Base-by-base conservation (phyloP, 2,329 filamentous ascomycete species). In the Dendrostoma leiphaemia region DNA sequence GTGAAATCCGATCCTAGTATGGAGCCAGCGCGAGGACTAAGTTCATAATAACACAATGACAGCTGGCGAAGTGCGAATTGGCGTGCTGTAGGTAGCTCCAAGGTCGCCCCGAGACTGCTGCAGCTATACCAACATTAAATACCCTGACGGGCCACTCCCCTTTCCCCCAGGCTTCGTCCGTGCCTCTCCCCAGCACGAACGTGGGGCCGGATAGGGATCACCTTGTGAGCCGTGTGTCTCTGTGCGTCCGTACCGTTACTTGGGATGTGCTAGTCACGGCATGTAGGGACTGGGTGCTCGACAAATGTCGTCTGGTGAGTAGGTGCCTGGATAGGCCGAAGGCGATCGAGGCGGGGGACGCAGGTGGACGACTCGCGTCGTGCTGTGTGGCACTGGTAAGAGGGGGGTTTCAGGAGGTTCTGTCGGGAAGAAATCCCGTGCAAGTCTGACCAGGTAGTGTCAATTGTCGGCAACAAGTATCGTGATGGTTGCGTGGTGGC, bases 401-500 rank as follows among this genome's bases (percentile, higher is more conserved):
- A n/a, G n/a, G n/a, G n/a, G n/a, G n/a, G n/a, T n/a, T n/a, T n/a
- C n/a, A n/a, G n/a, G n/a, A n/a, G n/a, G n/a, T n/a, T n/a, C n/a
- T n/a, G n/a, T n/a, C n/a, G n/a, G n/a, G n/a, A n/a, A n/a, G n/a
- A 45, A 24, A 28, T 12, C 8, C 17, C 13, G 17, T 37, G 34
- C 17, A 37, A 12, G 34, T 5, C 34, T 15, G 34, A 5, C 34
- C 6, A 37, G 34, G 13, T 15, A 31, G 28, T 29, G 26, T 19
- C 41, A 24, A 24, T 46, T n/a, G 29, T 31, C 21, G 47, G 26
- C 32, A 28, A 40, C 15, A 41, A 19, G 24, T 49, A 40, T 49
- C 47, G 47, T 49, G 35, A 49, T 40, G 31, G 47, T 49, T 49
- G 47, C 47, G 47, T 49, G 37, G 47, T 40, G 17, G 35, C 12